Evolutionary conservation across 2,329 filamentous ascomycete genomes (phyloP).

Genomic region (Rutstroemia sydowiana): DNA sequence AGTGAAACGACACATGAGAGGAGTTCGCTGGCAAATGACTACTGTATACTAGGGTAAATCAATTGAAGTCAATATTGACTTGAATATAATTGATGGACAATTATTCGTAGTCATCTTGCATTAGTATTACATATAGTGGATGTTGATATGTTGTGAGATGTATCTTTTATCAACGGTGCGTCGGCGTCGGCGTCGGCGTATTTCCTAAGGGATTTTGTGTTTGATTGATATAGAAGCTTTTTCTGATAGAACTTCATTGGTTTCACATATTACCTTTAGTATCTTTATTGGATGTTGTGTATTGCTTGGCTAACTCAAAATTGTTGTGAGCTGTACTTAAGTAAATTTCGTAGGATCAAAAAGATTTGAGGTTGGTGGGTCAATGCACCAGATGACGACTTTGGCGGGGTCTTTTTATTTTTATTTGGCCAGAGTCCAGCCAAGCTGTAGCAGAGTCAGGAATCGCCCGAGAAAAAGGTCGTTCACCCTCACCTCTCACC

Average conservation of each 20-base stretch:
- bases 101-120: too few species aligned
- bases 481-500: not conserved
- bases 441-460: not conserved
- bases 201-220: too few species aligned
- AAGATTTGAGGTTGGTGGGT: not conserved
- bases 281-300: not conserved
- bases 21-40: not conserved
- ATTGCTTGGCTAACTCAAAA: too few species aligned
- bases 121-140: too few species aligned
- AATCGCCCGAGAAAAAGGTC: too few species aligned
- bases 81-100: not conserved
- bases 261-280: too few species aligned
- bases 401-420: constrained; percentile 4
- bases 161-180: not conserved
- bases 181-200: too few species aligned
- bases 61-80: not conserved
- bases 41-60: not conserved
- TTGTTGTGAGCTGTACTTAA: not conserved
- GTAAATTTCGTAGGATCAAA: not conserved
- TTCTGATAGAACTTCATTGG: not conserved
- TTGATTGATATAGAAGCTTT: not conserved
- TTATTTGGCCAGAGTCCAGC: too few species aligned
- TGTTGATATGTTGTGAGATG: too few species aligned
- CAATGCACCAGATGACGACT: constrained; percentile 9
- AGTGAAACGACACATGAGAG: not conserved